These are phyloP conservation scores for Hordeum vulgare DNA, from an alignment of 176 grass and related monocot species.

Conservation along the genomic window DNA sequence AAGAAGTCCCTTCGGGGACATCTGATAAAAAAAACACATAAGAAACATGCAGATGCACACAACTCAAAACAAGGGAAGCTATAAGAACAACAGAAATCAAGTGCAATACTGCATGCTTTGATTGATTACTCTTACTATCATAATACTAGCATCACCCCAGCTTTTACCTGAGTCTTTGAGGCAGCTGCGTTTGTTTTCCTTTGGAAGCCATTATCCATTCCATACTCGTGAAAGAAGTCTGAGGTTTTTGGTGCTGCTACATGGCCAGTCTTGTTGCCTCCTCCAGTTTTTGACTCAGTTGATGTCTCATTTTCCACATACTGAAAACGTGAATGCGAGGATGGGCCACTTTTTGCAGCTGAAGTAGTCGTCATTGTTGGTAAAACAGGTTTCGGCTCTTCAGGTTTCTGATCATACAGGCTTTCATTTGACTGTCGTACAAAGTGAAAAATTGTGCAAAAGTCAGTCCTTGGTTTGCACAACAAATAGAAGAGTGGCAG, in stretches of 20 bases:
- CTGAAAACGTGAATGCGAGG: conserved; percentile 66
- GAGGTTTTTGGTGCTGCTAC: conserved; percentile 72
- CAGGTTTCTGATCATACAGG: conserved; percentile 87
- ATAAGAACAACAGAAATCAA: not conserved
- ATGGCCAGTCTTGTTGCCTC: conserved; percentile 45
- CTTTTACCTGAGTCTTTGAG: conserved; percentile 66
- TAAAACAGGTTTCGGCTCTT: conserved; percentile 54
- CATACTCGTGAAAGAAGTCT: conserved; percentile 76
- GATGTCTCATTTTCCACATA: conserved; percentile 46
- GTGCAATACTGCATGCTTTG: not conserved
- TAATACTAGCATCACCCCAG: not conserved
- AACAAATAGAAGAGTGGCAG: not conserved
- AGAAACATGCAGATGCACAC: not conserved
- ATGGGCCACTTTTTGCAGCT: conserved; percentile 26
- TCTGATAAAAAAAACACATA: not conserved
- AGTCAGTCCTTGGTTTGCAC: not conserved
- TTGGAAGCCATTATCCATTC: conserved; percentile 65
- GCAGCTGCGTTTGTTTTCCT: conserved; percentile 52
- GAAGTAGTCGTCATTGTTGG: conserved; percentile 30
- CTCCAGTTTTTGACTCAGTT: conserved; percentile 31
- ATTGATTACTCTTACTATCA: not conserved
- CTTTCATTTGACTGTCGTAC: conserved; percentile 61
- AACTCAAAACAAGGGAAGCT: conserved; percentile 1
- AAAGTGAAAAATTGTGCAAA: not conserved
- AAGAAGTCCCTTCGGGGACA: no score